Base-by-base conservation (phyloP, 352 stramenopile genomes). In the Phytophthora litchii region DNA sequence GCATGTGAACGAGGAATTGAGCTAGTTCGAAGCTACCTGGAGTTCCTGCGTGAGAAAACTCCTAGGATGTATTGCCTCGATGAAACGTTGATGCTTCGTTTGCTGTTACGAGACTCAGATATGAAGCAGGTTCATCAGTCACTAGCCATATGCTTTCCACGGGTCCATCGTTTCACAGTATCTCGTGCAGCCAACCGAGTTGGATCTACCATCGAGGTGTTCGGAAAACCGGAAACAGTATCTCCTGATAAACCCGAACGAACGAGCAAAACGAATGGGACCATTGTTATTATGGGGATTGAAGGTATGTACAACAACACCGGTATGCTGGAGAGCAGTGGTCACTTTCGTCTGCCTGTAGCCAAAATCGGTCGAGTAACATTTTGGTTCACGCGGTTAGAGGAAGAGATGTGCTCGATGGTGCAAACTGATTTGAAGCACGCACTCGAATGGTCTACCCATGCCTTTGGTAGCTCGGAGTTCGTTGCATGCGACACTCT, bases 281-380 rank as follows among this genome's bases (percentile, higher is more conserved):
- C 63, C 14, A 60, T 64, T 27, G 27, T 68, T 25, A 72, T 72
- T 25, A 3, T 56, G 11, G 63, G 63, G 10, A 12, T 76, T 12
- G 58, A 73, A 13, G 63, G 51, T 0, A 20, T 66, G 13, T 34
- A 49, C 14, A 12, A 13, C 13, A 32, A 19, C 19, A n/a, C 35
- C 23, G n/a, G 41, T 11, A 12, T 21, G 19, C 7, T 11, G 16
- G 29, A 60, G 3, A 45, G 53, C 16, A 43, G 51, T 38, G 50
- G 34, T 3, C 38, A 21, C 14, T 76, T 76, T 21, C 58, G 59
- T 19, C 53, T 70, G 20, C 57, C 78, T 2, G 78, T 89, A n/a
- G 62, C 85, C 12, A 91, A 89, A 67, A 86, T 91, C 14, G 81
- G 81, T 1, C 67, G 81, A 8, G 29, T 88, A 9, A 76, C 80